Conservation (phyloP, 2,329 filamentous ascomycete genomes). For the Geosmithia putterillii region DNA sequence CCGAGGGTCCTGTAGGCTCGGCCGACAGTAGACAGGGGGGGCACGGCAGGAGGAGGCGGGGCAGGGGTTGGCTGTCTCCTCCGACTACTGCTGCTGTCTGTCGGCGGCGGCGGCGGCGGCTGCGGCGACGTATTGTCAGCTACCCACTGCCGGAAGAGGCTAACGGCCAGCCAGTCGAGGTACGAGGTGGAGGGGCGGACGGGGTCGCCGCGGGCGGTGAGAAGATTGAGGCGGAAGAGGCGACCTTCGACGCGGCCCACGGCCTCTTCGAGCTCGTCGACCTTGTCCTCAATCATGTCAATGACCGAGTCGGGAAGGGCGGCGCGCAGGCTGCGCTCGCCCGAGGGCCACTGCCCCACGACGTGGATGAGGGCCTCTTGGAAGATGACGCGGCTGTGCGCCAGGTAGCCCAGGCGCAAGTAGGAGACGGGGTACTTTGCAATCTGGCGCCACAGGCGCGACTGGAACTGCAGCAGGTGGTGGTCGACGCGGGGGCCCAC, state of each 20-base stretch:
- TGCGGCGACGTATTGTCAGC: constrained; percentile 78
- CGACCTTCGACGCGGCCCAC: constrained; percentile 70
- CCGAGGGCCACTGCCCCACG: constrained; percentile 84
- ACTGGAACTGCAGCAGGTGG: constrained; percentile 84
- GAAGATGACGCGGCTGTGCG: constrained; percentile 72
- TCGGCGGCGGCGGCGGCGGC: constrained; percentile 20
- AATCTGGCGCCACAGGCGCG: constrained; percentile 87
- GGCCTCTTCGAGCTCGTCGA: constrained; percentile 77
- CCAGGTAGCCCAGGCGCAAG: constrained; percentile 76
- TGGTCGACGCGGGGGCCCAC: constrained; percentile 87
- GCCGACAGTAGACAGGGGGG: constrained; percentile 49
- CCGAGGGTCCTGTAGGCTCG: constrained; percentile 71
- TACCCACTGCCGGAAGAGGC: constrained; percentile 83
- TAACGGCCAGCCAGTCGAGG: constrained; percentile 81
- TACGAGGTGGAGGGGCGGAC: constrained; percentile 70
- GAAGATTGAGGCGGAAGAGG: constrained; percentile 70
- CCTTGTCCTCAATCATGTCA: constrained; percentile 89
- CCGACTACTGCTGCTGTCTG: not conserved
- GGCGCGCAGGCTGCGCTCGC: constrained; percentile 62
- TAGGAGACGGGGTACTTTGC: constrained; percentile 93
- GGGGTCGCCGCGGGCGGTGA: constrained; percentile 68
- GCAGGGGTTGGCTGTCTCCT: too few species aligned
- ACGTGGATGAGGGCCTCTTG: constrained; percentile 86
- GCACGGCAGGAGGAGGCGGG: constrained; percentile 22
- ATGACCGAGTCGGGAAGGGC: constrained; percentile 65